A percentile compares a stretch with the other conserved stretches of the same genome.
phyloP scores from a whole-genome alignment of 1,139 yeast genomes.

The Diutina neorugosa region DNA sequence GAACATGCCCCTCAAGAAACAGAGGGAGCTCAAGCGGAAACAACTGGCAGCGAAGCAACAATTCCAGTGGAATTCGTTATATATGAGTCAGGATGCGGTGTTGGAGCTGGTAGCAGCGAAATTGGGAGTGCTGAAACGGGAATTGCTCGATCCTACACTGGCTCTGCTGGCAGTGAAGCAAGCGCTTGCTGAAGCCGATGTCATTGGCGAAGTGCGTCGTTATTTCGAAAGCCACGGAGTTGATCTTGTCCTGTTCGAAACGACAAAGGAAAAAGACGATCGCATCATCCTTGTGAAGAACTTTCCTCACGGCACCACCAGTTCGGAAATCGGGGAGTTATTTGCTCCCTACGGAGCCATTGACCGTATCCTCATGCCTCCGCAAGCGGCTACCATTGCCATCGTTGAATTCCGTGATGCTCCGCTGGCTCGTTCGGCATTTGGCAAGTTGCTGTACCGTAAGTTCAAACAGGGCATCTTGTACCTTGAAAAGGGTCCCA shows the following conservation, averaged over 20 bases:
- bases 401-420: slow-evolving; percentile 82
- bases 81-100: slow-evolving; percentile 85
- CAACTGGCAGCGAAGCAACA: slow-evolving; percentile 76
- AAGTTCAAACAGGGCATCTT: slow-evolving; percentile 77
- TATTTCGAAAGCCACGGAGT: slow-evolving; percentile 81
- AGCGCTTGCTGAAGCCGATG: slow-evolving; percentile 95
- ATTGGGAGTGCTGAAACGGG: slow-evolving; percentile 73
- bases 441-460: slow-evolving; percentile 75
- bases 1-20: slow-evolving; percentile 85
- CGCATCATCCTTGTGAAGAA: slow-evolving; percentile 74
- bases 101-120: slow-evolving; percentile 79
- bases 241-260: slow-evolving; percentile 59
- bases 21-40: slow-evolving; percentile 71
- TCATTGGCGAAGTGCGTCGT: slow-evolving; percentile 79
- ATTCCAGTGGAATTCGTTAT: slow-evolving; percentile 92
- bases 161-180: slow-evolving; percentile 92
- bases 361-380: slow-evolving; percentile 81
- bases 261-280: slow-evolving; percentile 66
- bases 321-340: slow-evolving; percentile 69
- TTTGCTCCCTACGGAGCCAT: slow-evolving; percentile 74
- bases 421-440: slow-evolving; percentile 82
- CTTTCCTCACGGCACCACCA: slow-evolving; percentile 77
- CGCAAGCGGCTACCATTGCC: slow-evolving; percentile 84
- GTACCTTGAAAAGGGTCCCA: slow-evolving; percentile 91
- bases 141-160: slow-evolving; percentile 77